A percentile compares a stretch with the other conserved stretches of the same genome.
phyloP scores from a whole-genome alignment of 1,139 yeast species.

The Blastobotrys buckinghamii region DNA sequence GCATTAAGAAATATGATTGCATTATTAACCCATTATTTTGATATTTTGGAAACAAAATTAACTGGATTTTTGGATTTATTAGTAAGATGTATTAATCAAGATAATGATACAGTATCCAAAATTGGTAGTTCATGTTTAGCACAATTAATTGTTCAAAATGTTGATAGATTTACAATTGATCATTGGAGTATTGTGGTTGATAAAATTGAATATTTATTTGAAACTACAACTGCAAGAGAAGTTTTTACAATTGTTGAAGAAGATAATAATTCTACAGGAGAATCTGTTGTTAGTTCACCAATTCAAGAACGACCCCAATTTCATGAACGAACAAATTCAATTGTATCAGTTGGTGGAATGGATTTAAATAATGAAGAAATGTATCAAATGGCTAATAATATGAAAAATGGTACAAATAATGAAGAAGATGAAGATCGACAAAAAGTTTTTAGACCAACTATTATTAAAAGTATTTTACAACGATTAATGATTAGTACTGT shows the following conservation, averaged over 20 bases:
- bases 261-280: constrained; percentile 5
- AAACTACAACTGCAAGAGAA: constrained; percentile 79
- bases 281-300: not conserved
- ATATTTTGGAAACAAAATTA: constrained; percentile 61
- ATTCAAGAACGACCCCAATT: not conserved
- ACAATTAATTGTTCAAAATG: constrained; percentile 69
- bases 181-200: constrained; percentile 75
- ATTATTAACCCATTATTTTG: constrained; percentile 75
- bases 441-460: constrained; percentile 63
- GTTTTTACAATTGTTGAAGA: constrained; percentile 44
- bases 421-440: constrained; percentile 14
- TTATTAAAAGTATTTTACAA: constrained; percentile 88
- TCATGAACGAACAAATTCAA: constrained; percentile 11
- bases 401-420: too few relatives aligned
- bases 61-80: constrained; percentile 73
- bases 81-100: constrained; percentile 89
- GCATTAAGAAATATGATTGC: constrained; percentile 87
- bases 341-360: constrained; percentile 12
- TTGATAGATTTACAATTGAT: constrained; percentile 49
- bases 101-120: constrained; percentile 91
- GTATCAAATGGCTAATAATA: not conserved
- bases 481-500: constrained; percentile 81
- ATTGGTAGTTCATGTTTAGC: constrained; percentile 88
- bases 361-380: constrained; percentile 2
- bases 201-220: constrained; percentile 64